These are phyloP conservation scores for Colletotrichum musicola DNA, from an alignment of 2,329 filamentous ascomycete genomes.

Conservation along the genomic window DNA sequence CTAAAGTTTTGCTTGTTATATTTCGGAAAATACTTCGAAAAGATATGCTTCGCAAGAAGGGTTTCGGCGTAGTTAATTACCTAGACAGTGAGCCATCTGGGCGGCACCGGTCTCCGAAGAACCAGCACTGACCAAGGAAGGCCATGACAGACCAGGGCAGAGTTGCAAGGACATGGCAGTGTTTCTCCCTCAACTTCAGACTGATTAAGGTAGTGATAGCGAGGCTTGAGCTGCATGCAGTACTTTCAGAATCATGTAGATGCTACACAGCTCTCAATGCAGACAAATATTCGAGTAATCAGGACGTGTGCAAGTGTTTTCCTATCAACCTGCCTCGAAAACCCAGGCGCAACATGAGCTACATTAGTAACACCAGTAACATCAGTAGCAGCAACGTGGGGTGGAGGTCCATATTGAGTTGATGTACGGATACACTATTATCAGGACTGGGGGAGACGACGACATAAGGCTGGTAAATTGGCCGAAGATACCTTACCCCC, in stretches of 20 bases:
- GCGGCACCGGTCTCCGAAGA: not conserved
- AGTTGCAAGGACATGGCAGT: not conserved
- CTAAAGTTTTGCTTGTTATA: too few relatives aligned
- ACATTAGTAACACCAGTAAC: too few relatives aligned
- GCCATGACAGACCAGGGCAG: constrained; percentile 1
- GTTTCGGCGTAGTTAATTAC: not conserved
- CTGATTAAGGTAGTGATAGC: not conserved
- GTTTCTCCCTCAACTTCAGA: constrained; percentile 10
- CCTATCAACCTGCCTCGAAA: too few relatives aligned
- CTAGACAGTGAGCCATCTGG: not conserved
- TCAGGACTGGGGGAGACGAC: not conserved
- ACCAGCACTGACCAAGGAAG: not conserved
- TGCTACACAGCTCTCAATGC: too few relatives aligned
- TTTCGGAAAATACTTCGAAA: too few relatives aligned
- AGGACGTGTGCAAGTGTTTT: too few relatives aligned
- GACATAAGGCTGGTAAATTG: not conserved
- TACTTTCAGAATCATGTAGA: too few relatives aligned
- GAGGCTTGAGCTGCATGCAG: not conserved
- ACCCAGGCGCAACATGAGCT: too few relatives aligned
- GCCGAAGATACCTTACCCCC: constrained; percentile 2
- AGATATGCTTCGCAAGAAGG: not conserved
- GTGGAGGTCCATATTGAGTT: too few relatives aligned
- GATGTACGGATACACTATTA: too few relatives aligned
- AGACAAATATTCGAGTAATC: too few relatives aligned
- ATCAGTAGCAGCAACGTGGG: too few relatives aligned